Base-by-base conservation (phyloP, 2,329 filamentous ascomycete genomes). In the Tympanopsis confertula region DNA sequence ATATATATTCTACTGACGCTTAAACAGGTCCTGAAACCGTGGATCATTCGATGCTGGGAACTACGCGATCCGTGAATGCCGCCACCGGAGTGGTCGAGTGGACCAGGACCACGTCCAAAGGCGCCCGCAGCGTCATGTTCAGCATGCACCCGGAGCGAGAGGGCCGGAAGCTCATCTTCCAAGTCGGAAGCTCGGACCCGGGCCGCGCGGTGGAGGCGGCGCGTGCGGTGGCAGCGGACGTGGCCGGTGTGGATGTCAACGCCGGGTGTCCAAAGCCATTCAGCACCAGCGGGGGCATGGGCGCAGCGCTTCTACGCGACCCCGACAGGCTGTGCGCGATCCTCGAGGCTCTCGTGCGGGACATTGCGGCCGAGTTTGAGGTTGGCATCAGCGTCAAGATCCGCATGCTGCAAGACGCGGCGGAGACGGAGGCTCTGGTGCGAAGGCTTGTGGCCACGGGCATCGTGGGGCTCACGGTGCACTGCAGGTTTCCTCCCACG, bases 321-420 rank as follows among this genome's bases (percentile, higher is more conserved):
- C 89, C 91, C 0, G 88, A 96, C 45, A 78, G 74, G 50, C 72
- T 98, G 1, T 82, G 79, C 48, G 71, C 79, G 0, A 98, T 98
- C 45, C 69, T 98, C 5, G 78, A 82, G 42, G 80, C 85, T 0
- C 68, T 98, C 7, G 88, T 96, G 2, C 67, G 74, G 41, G 73
- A 89, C 45, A 82, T 96, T 19, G 75, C 77, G 3, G 73, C 77
- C 15, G 78, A 82, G 28, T 87, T 82, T 48, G 74, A 88, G 45
- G 91, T 98, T 45, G 88, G 89, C 39, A 89, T 98, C 53, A 94
- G 86, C 49, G 91, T 98, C 48, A 98, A 98, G 66, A 96, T 98
- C 41, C 78, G 91, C 36, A 71, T 98, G 19, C 69, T 98, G 2
- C 78, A 87, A 38, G 85, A 80, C 0, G 65, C 82, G 0, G 80